Base-by-base conservation (phyloP, 768 basidiomycete species). In the Tubosaeta brunneosetosa region DNA sequence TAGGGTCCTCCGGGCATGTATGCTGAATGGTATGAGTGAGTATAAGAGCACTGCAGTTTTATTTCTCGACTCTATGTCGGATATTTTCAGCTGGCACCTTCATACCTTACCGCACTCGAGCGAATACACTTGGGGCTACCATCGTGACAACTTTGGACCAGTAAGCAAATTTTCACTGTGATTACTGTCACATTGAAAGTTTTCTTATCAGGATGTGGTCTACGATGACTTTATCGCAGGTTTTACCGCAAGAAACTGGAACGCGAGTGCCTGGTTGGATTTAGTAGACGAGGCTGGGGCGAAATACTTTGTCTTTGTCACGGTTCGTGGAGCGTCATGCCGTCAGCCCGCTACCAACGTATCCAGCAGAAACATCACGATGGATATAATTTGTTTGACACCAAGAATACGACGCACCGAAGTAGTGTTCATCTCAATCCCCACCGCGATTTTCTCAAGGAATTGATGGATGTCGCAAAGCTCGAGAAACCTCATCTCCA, bases 161-260 rank as follows among this genome's bases (percentile, higher is more conserved):
- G 69, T 69, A 61, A 61, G 74, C 65, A 51, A 36, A 2, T 17
- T 13, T 14, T 6, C n/a, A 22, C 29, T 40, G 16, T 14, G 34
- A 29, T 45, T 33, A 44, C 27, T 40, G 14, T 47, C n/a, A 32
- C 1, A 4, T 12, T 44, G 9, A 52, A 9, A 11, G 10, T 12
- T 2, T 38, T 31, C 1, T 10, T 31, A 13, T 5, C 19, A 81
- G 78, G 55, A 76, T 27, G 66, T 81, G 3, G 55, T 75, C 6
- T 81, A 84, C 53, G 83, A 84, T 57, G 78, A 83, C 56, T 84
- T 84, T 56, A 80, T 84, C 40, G 64, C 73, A 2, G 67, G 75
- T 47, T 83, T 82, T 58, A 80, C 75, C 0, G 80, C 77, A 1
- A 67, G 69, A 1, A 74, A 75, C 44, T 84, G 79, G 67, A 76